Base-by-base conservation (phyloP, 2,329 filamentous ascomycete species). In the Sphaceloma murrayae region DNA sequence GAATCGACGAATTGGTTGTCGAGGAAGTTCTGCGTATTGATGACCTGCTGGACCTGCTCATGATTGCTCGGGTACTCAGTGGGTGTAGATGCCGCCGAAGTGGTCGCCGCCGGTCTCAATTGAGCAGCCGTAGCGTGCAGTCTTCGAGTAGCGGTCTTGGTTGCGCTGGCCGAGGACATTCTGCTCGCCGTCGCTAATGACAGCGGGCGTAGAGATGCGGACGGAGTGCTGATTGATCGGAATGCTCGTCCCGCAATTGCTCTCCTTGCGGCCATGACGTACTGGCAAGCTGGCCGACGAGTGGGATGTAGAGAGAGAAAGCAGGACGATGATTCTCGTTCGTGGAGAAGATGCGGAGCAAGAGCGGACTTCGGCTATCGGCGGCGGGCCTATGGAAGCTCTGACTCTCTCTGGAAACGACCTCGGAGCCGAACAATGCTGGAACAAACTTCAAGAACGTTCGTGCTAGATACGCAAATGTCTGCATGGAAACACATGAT, bases 21-120 rank as follows among this genome's bases (percentile, higher is more conserved):
- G 54, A 91, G 61, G 62, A 91, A 91, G 69, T 83, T 87, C 19
- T 78, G 81, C 10, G 85, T 89, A 60, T 88, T 76, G 54, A 73
- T 65, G 27, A 82, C 78, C 48, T 75, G 64, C 53, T 73, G 57
- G 55, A 86, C 78, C 66, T 77, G 78, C 44, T 82, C 79, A 67
- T 91, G 85, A 16, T 72, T 77, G 45, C 70, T 81, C 18, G 81
- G 82, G 62, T 80, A 89, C 47, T 69, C 65, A 43, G 69, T 65
- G 30, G 70, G 61, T n/a, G 69, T 67, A 4, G 62, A 62, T 40
- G 67, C 63, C 40, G 69, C 67, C 29, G 68, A 66, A 30, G 69
- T 67, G 10, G 72, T 69, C 44, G 69, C 63, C 39, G 67, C 67
- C 47, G 65, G 61, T 50, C 59, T 61, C 27, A 75, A 61, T 46